Conservation (phyloP, 108 stramenopile species). For the Fragilariopsis cylindrus region DNA sequence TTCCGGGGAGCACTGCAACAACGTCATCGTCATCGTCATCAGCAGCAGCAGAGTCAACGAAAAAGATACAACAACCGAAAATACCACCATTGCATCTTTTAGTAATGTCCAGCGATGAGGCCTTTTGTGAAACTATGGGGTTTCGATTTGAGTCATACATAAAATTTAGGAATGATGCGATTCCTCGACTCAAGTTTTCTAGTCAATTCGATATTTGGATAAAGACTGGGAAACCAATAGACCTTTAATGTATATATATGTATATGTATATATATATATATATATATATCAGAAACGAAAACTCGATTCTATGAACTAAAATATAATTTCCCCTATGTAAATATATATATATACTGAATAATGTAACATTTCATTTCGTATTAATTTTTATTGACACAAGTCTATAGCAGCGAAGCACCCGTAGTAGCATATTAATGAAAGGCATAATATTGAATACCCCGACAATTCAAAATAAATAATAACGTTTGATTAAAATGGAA, state of each 20-base stretch:
- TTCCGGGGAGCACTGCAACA: too few relatives aligned
- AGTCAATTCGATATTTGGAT: constrained; percentile 81
- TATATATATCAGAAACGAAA: background rate
- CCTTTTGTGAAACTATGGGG: constrained; percentile 61
- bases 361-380: too few relatives aligned
- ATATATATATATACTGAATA: too few relatives aligned
- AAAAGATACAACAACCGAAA: background rate
- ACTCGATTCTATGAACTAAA: background rate
- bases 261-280: background rate
- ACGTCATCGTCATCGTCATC: constrained; percentile 2
- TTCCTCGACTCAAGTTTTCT: constrained; percentile 75
- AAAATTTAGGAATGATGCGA: constrained; percentile 55
- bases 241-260: constrained; percentile 14
- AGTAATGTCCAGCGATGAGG: constrained; percentile 58
- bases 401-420: too few relatives aligned
- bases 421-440: too few relatives aligned
- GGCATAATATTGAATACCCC: too few relatives aligned
- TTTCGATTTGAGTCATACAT: constrained; percentile 50
- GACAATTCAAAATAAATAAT: too few relatives aligned
- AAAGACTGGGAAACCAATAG: constrained; percentile 78
- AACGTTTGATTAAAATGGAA: constrained; percentile 12
- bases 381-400: too few relatives aligned
- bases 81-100: constrained; percentile 69
- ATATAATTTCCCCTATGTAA: too few relatives aligned
- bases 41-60: background rate